Conservation (phyloP, 257 asterid genomes). For the Eucommia ulmoides region DNA sequence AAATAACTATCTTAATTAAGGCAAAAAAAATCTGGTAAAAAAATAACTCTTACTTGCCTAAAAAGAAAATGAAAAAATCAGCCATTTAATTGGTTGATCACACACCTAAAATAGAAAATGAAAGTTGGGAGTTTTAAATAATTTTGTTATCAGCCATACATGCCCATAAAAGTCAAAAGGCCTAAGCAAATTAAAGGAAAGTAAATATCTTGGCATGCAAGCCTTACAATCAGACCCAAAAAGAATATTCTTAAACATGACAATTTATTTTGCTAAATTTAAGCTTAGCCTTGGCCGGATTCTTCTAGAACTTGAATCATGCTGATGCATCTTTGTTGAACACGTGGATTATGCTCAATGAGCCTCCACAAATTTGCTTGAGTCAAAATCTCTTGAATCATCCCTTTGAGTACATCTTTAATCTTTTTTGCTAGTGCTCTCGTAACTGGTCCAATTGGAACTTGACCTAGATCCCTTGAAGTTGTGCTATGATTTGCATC, state of each 20-base stretch:
- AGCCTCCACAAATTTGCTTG: not conserved
- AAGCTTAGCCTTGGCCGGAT: not conserved
- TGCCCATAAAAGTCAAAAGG: not conserved
- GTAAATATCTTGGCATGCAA: too few species aligned
- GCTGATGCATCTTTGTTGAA: not conserved
- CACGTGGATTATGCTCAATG: not conserved
- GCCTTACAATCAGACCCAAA: too few species aligned
- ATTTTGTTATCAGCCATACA: not conserved
- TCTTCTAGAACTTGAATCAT: not conserved
- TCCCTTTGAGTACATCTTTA: not conserved
- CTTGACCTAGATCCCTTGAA: conserved; percentile 1
- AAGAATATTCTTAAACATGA: too few species aligned
- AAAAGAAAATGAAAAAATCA: too few species aligned
- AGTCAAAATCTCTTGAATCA: not conserved
- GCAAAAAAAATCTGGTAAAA: not conserved
- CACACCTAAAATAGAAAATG: not conserved
- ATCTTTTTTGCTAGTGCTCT: not conserved
- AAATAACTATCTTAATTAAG: not conserved
- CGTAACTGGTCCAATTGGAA: not conserved
- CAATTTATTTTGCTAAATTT: not conserved
- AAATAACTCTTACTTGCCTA: not conserved
- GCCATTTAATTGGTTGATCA: not conserved
- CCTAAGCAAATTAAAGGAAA: too few species aligned
- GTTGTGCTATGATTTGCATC: conserved; percentile 1
- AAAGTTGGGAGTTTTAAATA: not conserved